A percentile compares a stretch with the other conserved stretches of the same genome.
phyloP scores from a whole-genome alignment of 2,329 filamentous ascomycete genomes.

The Fusarium ramigenum region DNA sequence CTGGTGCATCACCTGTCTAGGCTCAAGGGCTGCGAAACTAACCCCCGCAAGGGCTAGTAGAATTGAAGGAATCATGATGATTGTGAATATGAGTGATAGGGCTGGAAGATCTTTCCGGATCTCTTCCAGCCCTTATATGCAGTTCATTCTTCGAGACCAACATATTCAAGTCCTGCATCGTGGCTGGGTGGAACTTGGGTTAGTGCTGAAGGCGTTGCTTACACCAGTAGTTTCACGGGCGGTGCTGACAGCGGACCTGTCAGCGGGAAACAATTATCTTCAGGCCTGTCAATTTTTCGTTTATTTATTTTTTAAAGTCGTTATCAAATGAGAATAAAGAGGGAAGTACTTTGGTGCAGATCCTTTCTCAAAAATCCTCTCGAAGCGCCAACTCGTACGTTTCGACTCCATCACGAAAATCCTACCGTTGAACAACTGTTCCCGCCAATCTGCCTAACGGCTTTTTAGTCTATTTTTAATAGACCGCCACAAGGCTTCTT shows the following conservation, averaged over 20 bases:
- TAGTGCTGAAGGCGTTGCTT: slow-evolving; percentile 10
- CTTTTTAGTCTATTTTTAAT: slow-evolving; percentile 16
- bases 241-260: not conserved
- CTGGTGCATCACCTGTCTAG: slow-evolving; percentile 33
- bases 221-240: not conserved
- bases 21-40: slow-evolving; percentile 30
- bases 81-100: not conserved
- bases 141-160: not conserved
- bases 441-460: slow-evolving; percentile 4
- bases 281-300: not conserved
- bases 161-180: not conserved
- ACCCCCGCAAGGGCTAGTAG: slow-evolving; percentile 35
- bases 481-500: not conserved
- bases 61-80: slow-evolving; percentile 30
- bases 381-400: not conserved
- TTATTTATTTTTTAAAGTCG: not conserved
- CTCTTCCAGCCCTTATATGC: slow-evolving; percentile 30
- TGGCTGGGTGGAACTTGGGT: slow-evolving; percentile 10
- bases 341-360: not conserved
- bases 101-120: not conserved
- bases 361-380: not conserved
- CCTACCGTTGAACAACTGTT: not conserved
- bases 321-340: not conserved
- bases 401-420: slow-evolving; percentile 5
- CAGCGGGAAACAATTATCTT: not conserved